A percentile compares a stretch with the other conserved stretches of the same genome.
Evolutionary conservation across 148 eudicot genomes (phyloP).

Genomic region (Nyssa sinensis): DNA sequence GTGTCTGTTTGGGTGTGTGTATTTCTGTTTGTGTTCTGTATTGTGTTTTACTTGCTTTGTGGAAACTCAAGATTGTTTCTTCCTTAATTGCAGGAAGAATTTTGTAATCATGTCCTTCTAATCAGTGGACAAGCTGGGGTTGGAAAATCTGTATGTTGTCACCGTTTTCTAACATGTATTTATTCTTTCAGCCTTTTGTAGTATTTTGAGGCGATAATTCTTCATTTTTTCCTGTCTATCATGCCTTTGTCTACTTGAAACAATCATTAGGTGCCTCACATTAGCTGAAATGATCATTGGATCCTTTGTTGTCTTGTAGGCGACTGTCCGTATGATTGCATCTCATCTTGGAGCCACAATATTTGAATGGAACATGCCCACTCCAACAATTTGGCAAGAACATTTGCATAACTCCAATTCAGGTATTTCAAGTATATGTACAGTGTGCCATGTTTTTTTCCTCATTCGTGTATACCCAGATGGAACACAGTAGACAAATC

Average conservation of each 20-base stretch:
- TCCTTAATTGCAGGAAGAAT: conserved; percentile 36
- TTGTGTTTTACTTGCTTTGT: not conserved
- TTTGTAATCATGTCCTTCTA: conserved; percentile 54
- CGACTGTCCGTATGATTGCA: conserved; percentile 69
- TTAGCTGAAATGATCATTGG: conserved; percentile 13
- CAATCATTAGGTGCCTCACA: not conserved
- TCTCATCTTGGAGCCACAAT: conserved; percentile 66
- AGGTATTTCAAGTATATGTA: conserved; percentile 40
- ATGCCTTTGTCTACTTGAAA: not conserved
- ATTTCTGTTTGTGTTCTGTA: not conserved
- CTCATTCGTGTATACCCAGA: not conserved
- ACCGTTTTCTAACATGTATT: not conserved
- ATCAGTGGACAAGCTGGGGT: conserved; percentile 88
- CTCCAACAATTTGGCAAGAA: conserved; percentile 94
- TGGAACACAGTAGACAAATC: not conserved
- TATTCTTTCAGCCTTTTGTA: not conserved
- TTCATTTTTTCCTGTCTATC: not conserved
- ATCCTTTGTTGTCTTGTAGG: conserved; percentile 44
- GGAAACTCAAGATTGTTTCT: conserved; percentile 10
- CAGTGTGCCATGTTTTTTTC: too few species aligned
- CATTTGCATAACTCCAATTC: conserved; percentile 66
- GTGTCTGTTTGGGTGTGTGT: not conserved
- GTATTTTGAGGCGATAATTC: not conserved
- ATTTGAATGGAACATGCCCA: conserved; percentile 94
- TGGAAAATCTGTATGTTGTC: conserved; percentile 88